Evolutionary conservation across 2,329 filamentous ascomycete genomes (phyloP), one percentile per base, ranked within the genome.

Genomic region (Blastomyces parvus): DNA sequence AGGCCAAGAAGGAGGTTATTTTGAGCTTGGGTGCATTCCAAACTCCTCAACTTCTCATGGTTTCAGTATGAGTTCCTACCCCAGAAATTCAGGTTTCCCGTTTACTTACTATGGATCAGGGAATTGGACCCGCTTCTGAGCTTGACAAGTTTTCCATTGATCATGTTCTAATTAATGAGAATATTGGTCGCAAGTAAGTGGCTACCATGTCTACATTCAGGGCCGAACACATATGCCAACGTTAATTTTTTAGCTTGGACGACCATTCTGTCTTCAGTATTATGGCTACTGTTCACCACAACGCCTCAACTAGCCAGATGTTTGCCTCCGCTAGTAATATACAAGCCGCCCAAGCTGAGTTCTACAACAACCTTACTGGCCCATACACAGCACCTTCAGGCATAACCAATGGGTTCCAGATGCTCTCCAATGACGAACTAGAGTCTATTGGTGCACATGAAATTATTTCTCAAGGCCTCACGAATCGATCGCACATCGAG

Each of bases 1-100:
- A 65, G 8, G 71, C 70, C 3, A 66, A 44, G 33, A 70, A 69
- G 52, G 72, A 73, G 52, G 68, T 73, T 4, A 76, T 77, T 62
- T 66, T 77, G n/a, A 74, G 74, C 33, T 73, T 70, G n/a, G 75
- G 75, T 33, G 74, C 72, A 27, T 71, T 77, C 50, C 70, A 74
- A 59, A 74, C 73, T 7, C 74, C 74, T 48, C 73, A 76, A 40
- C 67, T 78, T 13, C 68, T 78, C 48, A 71, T 77, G 58, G 69
- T 76, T 30, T 78, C 76, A 38, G 65, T 67, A 63, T 27, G 27
- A 53, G 27, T 63, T 19, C 27, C 53, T 27, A 11, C 52, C 7
- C 27, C 40, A 7, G 56, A 8, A 59, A 52, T 53, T 36, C 14
- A 11, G 9, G 17, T 30, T 59, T 42, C 19, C 14, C 9, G 38